Conservation (phyloP, 1,284 basidiomycete genomes). For the Ceratobasidium sp. region DNA sequence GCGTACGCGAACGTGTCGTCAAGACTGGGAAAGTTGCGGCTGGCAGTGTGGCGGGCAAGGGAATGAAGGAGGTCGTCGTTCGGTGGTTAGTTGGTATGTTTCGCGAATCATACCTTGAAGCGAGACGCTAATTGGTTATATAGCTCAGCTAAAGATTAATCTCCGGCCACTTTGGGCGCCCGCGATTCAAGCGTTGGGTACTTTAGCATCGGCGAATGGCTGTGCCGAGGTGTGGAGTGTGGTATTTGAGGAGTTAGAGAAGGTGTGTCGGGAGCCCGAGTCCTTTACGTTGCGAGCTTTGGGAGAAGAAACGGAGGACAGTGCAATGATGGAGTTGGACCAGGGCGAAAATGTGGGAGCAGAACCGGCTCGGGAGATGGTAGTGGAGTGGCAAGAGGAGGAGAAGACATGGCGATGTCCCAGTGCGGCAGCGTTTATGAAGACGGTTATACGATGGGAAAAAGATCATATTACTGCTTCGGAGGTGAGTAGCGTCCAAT, state of each 20-base stretch:
- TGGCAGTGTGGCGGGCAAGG: conserved; percentile 62
- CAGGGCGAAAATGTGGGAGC: conserved; percentile 47
- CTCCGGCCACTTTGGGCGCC: conserved; percentile 90
- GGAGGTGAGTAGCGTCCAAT: conserved; percentile 27
- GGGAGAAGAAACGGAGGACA: conserved; percentile 52
- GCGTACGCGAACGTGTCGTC: conserved; percentile 85
- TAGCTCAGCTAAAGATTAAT: conserved; percentile 92
- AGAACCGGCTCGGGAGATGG: conserved; percentile 51
- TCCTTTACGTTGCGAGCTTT: conserved; percentile 46
- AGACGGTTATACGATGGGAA: conserved; percentile 6
- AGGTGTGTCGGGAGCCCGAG: conserved; percentile 47
- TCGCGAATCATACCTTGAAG: conserved; percentile 26
- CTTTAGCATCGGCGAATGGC: conserved; percentile 67
- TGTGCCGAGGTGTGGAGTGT: conserved; percentile 81
- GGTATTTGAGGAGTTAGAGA: conserved; percentile 74
- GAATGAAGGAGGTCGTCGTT: conserved; percentile 67
- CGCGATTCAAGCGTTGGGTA: conserved; percentile 77
- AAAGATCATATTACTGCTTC: conserved; percentile 4
- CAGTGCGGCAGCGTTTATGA: conserved; percentile 1
- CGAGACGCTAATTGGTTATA: background rate
- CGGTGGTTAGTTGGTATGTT: conserved; percentile 75
- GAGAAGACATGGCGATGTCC: conserved; percentile 78
- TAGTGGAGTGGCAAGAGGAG: conserved; percentile 70
- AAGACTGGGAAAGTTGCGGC: conserved; percentile 64
- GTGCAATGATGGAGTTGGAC: conserved; percentile 52